Evolutionary conservation across 1,284 basidiomycete genomes (phyloP), one percentile per base, ranked within the genome.

Genomic region (Nidula niveotomentosa): DNA sequence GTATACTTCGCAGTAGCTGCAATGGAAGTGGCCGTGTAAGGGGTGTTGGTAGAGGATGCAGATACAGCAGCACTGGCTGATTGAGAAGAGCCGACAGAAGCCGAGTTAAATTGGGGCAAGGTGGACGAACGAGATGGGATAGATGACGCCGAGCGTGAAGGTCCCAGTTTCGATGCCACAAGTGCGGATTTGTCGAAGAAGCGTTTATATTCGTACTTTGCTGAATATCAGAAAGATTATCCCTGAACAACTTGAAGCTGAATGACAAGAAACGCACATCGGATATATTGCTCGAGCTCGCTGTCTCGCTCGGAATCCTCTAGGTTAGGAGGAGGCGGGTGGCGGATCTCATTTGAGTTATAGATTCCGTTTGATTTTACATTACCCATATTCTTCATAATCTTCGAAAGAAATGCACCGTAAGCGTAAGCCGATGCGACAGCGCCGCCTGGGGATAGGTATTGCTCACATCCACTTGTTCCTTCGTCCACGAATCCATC

Each of bases 211-310:
- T 91, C 83, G 60, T 91, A 91, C 67, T 91, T 91, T 9, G 81
- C 89, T 91, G 58, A 33, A 48, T 52, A 55, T 33, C 9, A 12
- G 6, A 49, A 34, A 35, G 41, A 39, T 23, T 8, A 12, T 8
- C 41, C n/a, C 48, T 13, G 23, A 23, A 23, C 23, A 23, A 23
- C 23, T 23, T 23, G 23, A 35, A 13, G 35, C n/a, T 5, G 13
- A 15, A 18, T 1, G 8, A 33, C 36, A 13, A 6, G 17, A 49
- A 54, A 77, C 81, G 63, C 72, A 86, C 88, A 78, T 59, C 93
- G 83, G 60, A 94, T 93, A 71, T 84, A 94, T 65, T 85, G 86
- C 70, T 94, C 92, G 35, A 94, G 76, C 57, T 94, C 92, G 59
- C 89, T 90, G 64, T 92, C 91, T 35, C 91, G 77, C 64, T 91